Evolutionary conservation across 495 filamentous ascomycete genomes (phyloP), one percentile per base, ranked within the genome.

Genomic region (Astrothelium macrocarpum): DNA sequence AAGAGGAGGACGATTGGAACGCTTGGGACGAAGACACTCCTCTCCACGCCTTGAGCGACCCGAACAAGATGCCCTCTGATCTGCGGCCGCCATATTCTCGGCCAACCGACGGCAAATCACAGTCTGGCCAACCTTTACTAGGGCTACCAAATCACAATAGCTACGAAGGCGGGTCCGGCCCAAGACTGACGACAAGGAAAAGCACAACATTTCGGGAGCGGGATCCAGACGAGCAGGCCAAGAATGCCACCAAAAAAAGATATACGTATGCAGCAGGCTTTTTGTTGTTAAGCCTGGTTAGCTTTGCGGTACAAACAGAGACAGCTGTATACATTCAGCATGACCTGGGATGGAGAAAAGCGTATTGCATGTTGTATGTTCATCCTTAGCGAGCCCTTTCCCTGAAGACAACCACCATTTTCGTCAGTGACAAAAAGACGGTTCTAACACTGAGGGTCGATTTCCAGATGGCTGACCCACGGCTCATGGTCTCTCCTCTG

Each of bases 281-380:
- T 75, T 77, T 98, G 61, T 69, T 87, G 2, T 66, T 95, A 64
- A 92, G 87, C 68, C 77, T 98, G 69, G 76, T 92, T 23, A 85
- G 87, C 70, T 98, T 98, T 75, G 79, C 82, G 32, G 77, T 96
- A 4, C 94, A 98, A 80, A 97, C 94, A 5, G 92, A 96, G 78
- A 91, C 95, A 16, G 91, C 94, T 2, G 85, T 91, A 9, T 92
- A 96, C 73, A 91, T 98, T 45, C 90, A 96, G 73, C 84, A 90
- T 74, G 85, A 91, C 45, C 73, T 96, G 64, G 80, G 84, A 34
- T 98, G 94, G 94, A 84, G 93, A 72, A 97, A 98, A 77, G 87
- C 93, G 28, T 98, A 97, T 78, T 91, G 88, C 79, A 98, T 98
- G 94, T 81, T 98, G 82, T 98, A 78, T 80, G 84, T 82, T 66